Percentiles rank a stretch among this genome's conserved stretches.
Conservation (phyloP, 106 monocot species). For the Dendrobium chrysotoxum region DNA sequence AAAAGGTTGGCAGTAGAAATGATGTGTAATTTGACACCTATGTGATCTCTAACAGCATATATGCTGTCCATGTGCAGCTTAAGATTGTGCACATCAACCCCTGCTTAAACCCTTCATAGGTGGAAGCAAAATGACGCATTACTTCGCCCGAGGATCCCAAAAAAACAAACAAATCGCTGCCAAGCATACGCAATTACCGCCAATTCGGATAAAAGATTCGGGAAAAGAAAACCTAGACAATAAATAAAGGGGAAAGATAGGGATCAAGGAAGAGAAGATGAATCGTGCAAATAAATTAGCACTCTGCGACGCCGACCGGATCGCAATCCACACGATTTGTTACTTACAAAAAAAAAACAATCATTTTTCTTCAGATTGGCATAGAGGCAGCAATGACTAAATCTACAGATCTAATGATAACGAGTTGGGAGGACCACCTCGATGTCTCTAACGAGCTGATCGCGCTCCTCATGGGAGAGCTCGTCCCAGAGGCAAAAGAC, state of each 20-base stretch:
- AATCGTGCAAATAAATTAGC: neutral
- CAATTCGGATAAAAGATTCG: neutral
- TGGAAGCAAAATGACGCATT: neutral
- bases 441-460: conserved; percentile 63
- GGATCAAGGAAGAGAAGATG: neutral
- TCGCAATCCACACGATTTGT: neutral
- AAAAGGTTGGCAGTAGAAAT: neutral
- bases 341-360: neutral
- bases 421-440: conserved; percentile 32
- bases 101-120: neutral
- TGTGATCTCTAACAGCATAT: neutral
- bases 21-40: neutral
- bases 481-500: conserved; percentile 89
- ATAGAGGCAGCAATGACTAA: neutral
- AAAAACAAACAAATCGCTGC: neutral
- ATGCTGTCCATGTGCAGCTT: neutral
- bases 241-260: neutral
- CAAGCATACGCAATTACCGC: neutral
- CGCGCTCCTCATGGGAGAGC: conserved; percentile 69
- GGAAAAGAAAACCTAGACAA: neutral
- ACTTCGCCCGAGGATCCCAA: neutral
- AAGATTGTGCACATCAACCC: neutral
- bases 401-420: neutral
- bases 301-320: neutral
- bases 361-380: neutral